A percentile compares a stretch with the other conserved stretches of the same genome.
These are phyloP conservation scores for Neurospora sp. DNA, from an alignment of 495 filamentous ascomycete genomes.

Conservation along the genomic window DNA sequence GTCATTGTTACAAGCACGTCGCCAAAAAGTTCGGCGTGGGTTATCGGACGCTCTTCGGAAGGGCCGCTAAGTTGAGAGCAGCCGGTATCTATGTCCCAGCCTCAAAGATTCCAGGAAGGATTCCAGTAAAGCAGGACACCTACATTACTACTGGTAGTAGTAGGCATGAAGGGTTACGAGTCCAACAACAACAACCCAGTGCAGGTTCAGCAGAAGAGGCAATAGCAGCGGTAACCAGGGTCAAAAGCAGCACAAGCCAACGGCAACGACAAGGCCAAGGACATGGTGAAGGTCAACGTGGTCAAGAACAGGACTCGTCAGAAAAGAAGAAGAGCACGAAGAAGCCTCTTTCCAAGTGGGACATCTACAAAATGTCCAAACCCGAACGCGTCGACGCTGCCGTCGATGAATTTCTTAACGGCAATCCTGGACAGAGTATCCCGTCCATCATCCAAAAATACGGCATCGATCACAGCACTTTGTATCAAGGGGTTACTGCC, in stretches of 20 bases:
- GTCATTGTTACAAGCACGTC: not conserved
- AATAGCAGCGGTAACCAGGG: not conserved
- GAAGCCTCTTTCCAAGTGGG: not conserved
- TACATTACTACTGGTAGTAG: not conserved
- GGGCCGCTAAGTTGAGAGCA: not conserved
- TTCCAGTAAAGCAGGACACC: not conserved
- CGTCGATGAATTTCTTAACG: not conserved
- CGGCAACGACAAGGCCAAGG: not conserved
- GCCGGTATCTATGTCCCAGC: not conserved
- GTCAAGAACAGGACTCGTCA: not conserved
- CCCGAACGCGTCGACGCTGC: not conserved
- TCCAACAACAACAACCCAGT: not conserved
- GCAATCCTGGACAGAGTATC: not conserved
- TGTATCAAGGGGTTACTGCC: not conserved
- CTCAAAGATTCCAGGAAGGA: not conserved
- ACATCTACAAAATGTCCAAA: not conserved
- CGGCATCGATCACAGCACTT: not conserved
- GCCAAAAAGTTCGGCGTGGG: not conserved
- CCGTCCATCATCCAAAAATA: not conserved
- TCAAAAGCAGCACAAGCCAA: not conserved
- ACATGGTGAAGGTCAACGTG: not conserved
- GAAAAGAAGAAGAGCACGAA: not conserved
- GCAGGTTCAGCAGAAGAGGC: not conserved
- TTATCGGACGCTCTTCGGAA: not conserved
- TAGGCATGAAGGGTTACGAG: not conserved